Evolutionary conservation across 495 filamentous ascomycete species (phyloP).

Genomic region (Neurospora sp.): DNA sequence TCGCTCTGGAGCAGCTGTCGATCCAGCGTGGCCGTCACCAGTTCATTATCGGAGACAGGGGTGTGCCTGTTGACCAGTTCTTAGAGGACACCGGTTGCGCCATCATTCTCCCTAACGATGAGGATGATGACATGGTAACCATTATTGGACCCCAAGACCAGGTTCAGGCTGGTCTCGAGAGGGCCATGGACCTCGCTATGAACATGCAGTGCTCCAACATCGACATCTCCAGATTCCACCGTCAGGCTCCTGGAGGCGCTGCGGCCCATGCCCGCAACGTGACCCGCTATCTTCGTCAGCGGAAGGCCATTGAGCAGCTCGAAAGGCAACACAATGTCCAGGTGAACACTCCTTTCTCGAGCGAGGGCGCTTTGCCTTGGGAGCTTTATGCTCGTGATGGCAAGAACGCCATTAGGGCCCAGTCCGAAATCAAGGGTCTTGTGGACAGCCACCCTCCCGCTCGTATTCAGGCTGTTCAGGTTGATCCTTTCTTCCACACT

Average conservation of each 20-base stretch:
- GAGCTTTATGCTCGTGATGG: constrained; percentile 75
- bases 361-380: constrained; percentile 59
- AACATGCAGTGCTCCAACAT: constrained; percentile 70
- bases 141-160: constrained; percentile 70
- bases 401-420: constrained; percentile 72
- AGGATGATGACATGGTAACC: constrained; percentile 70
- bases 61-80: constrained; percentile 71
- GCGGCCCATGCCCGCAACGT: constrained; percentile 72
- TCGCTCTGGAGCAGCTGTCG: constrained; percentile 62
- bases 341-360: constrained; percentile 61
- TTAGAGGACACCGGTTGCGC: constrained; percentile 83
- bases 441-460: constrained; percentile 72
- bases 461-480: constrained; percentile 53
- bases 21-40: constrained; percentile 76
- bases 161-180: constrained; percentile 63
- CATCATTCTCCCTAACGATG: constrained; percentile 64
- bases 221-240: constrained; percentile 67
- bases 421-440: constrained; percentile 69
- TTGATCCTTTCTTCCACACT: constrained; percentile 82
- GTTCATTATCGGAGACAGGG: constrained; percentile 79
- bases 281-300: constrained; percentile 71
- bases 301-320: constrained; percentile 64
- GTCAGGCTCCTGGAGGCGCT: constrained; percentile 58
- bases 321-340: constrained; percentile 69
- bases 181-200: constrained; percentile 70